phyloP scores from a whole-genome alignment of 257 asterid genomes.

The Ballota nigra region DNA sequence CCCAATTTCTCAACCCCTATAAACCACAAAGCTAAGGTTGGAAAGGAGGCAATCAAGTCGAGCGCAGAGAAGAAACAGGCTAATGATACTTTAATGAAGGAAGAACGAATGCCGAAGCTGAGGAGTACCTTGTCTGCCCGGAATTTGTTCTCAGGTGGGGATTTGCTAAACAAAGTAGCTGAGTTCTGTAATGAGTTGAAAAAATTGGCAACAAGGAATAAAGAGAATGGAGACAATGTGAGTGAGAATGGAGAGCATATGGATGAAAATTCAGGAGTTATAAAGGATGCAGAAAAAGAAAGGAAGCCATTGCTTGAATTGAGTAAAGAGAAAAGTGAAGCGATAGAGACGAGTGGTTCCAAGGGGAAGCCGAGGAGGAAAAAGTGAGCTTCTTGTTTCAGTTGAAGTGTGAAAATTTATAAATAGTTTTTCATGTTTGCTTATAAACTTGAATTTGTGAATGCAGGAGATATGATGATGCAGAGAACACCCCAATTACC shows the following conservation, averaged over 20 bases:
- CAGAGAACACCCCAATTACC: constrained; percentile 72
- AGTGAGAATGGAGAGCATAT: too few relatives aligned
- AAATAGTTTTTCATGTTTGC: neutral
- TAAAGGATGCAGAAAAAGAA: constrained; percentile 51
- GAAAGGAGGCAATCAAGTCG: constrained; percentile 58
- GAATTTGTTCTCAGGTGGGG: constrained; percentile 86
- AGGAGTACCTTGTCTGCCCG: constrained; percentile 79
- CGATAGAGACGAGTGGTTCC: constrained; percentile 33
- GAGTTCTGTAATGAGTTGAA: constrained; percentile 93
- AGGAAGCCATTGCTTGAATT: constrained; percentile 66
- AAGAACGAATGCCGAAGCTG: constrained; percentile 55
- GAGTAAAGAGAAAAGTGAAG: constrained; percentile 44
- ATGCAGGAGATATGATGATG: constrained; percentile 67
- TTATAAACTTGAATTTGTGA: constrained; percentile 14
- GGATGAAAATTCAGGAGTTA: constrained; percentile 15
- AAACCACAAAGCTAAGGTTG: constrained; percentile 33
- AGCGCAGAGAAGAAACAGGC: constrained; percentile 51
- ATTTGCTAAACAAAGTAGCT: constrained; percentile 65
- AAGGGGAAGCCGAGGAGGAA: constrained; percentile 62
- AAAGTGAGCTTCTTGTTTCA: constrained; percentile 38
- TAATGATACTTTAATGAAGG: constrained; percentile 29
- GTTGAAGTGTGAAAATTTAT: neutral
- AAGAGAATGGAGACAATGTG: constrained; percentile 26
- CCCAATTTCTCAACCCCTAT: constrained; percentile 66
- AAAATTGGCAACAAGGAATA: constrained; percentile 56